Conservation (phyloP, 2,329 filamentous ascomycete species). For the Neofusicoccum parvum region DNA sequence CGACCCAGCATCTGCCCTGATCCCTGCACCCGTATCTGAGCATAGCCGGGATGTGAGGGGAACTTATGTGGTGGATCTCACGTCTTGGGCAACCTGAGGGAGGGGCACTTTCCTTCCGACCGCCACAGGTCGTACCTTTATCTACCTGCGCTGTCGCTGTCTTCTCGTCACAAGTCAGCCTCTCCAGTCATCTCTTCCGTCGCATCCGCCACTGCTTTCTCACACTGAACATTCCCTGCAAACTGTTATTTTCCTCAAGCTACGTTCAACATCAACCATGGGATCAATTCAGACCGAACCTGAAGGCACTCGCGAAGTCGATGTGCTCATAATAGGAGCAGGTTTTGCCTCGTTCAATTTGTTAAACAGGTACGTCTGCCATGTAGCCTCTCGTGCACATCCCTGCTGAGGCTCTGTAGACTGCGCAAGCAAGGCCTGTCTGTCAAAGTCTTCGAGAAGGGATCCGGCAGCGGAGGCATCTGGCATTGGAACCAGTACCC, state of each 20-base stretch:
- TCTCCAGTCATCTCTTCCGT: not conserved
- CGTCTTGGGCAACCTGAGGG: not conserved
- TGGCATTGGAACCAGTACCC: slow-evolving; percentile 42
- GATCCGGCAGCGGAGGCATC: slow-evolving; percentile 34
- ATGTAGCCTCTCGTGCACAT: not conserved
- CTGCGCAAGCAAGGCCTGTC: slow-evolving; percentile 28
- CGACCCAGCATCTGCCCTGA: too few relatives aligned
- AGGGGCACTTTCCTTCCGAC: not conserved
- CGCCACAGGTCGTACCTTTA: not conserved
- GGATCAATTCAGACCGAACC: not conserved
- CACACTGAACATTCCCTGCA: too few relatives aligned
- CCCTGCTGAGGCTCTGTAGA: slow-evolving; percentile 19
- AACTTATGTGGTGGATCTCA: not conserved
- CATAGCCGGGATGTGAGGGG: not conserved
- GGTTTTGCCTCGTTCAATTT: slow-evolving; percentile 32
- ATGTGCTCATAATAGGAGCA: slow-evolving; percentile 32
- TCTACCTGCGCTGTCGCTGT: not conserved
- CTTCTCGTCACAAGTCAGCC: not conserved
- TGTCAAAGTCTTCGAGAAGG: slow-evolving; percentile 29
- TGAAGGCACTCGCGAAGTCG: slow-evolving; percentile 11
- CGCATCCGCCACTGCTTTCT: not conserved
- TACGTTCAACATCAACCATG: not conserved
- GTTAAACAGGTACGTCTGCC: slow-evolving; percentile 19
- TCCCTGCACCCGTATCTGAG: too few relatives aligned
- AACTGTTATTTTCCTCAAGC: too few relatives aligned